phyloP scores from a whole-genome alignment of 2,329 filamentous ascomycete genomes.

The Hymenotorrendiella dingleyae region DNA sequence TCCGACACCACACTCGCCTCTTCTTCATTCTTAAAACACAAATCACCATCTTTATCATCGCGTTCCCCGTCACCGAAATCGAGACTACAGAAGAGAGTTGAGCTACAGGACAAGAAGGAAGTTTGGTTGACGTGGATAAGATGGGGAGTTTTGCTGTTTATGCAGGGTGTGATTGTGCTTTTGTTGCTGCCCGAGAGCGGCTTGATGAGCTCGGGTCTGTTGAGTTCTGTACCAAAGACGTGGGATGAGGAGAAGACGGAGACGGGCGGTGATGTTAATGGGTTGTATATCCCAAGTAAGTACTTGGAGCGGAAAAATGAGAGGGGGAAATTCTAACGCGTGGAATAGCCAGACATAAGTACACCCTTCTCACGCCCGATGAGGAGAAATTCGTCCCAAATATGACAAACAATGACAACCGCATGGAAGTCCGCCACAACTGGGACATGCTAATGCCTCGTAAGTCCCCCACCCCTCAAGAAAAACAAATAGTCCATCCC shows the following conservation, averaged over 20 bases:
- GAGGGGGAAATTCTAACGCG: conserved; percentile 1
- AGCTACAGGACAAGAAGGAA: conserved; percentile 6
- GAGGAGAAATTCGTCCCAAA: conserved; percentile 30
- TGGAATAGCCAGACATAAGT: conserved; percentile 23
- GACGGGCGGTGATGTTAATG: conserved; percentile 32
- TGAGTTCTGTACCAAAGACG: background rate
- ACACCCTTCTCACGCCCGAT: conserved; percentile 27
- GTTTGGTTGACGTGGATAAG: conserved; percentile 24
- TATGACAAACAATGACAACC: conserved; percentile 27
- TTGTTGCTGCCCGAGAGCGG: conserved; percentile 20
- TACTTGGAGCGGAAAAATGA: too few species aligned
- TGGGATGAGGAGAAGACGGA: conserved; percentile 21
- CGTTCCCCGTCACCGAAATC: conserved; percentile 1
- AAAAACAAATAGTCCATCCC: background rate
- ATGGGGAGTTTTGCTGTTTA: conserved; percentile 23
- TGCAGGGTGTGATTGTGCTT: conserved; percentile 27
- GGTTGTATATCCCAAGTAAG: conserved; percentile 29
- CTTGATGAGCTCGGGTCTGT: conserved; percentile 6
- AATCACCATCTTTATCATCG: conserved; percentile 3
- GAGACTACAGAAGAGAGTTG: conserved; percentile 8
- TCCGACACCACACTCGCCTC: conserved; percentile 25
- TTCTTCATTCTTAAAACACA: conserved; percentile 17
- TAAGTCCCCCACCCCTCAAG: conserved; percentile 6
- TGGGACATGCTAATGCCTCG: conserved; percentile 32
- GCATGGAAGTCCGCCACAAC: conserved; percentile 28